Base-by-base conservation (phyloP, 768 basidiomycete species). In the Holtermanniella nyarrowii region DNA sequence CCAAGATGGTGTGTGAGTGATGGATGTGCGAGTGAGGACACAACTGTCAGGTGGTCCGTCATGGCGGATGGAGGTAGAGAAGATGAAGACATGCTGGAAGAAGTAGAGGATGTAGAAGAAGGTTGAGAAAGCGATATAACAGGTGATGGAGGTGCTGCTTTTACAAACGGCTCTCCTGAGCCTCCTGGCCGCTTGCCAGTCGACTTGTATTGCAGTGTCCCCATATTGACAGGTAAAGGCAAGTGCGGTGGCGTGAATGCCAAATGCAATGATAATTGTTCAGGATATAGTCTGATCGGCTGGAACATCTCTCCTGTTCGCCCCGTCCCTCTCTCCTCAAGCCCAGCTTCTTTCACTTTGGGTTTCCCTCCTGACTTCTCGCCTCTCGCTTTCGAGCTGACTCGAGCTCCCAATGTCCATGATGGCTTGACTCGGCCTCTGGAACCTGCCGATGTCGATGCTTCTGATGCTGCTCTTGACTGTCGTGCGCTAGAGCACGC, bases 231-330 rank as follows among this genome's bases (percentile, higher is more conserved):
- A 26, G 63, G 63, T 22, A 65, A 39, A 16, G 63, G 63, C 48
- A 61, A 53, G 31, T 57, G 54, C 10, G 55, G 52, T n/a, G 58
- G 60, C 18, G 54, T 60, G 50, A 65, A 61, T 16, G 61, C 53
- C 13, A 50, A 41, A 47, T 63, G 62, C 14, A 63, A 50, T 22
- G 55, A 54, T 42, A 61, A 52, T 45, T 63, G 62, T 12, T 48
- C 54, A n/a, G 57, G 59, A 37, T 63, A 60, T 2, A 63, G 44
- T 7, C 58, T 50, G 26, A 58, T 49, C 2, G 61, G 58, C 46
- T 46, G 44, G 49, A 62, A 62, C 12, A 46, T 41, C 12, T 55
- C 49, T n/a, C 27, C 45, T 22, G 24, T 49, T 41, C 16, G 39
- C 12, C 7, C 50, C 44, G 3, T 16, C 31, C 31, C 16, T 37